Percentiles rank a stretch among this genome's conserved stretches.
Evolutionary conservation across 371 early-diverging fungal genomes (phyloP).

Genomic region (Circinella minor): DNA sequence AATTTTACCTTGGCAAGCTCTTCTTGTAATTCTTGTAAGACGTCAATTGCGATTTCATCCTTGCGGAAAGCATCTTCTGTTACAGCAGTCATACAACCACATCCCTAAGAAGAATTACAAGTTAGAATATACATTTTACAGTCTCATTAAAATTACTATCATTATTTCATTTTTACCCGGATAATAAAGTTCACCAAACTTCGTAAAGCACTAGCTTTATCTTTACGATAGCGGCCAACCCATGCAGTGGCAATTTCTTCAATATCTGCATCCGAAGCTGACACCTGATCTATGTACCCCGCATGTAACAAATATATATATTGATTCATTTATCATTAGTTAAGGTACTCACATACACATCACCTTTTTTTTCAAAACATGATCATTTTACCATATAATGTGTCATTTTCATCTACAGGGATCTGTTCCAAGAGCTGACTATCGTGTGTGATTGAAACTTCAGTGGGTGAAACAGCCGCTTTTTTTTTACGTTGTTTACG

Average conservation of each 20-base stretch:
- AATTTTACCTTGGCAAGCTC: slow-evolving; percentile 40
- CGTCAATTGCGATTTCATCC: slow-evolving; percentile 44
- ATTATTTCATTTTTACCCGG: slow-evolving; percentile 39
- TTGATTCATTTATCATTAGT: slow-evolving; percentile 24
- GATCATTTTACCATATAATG: slow-evolving; percentile 36
- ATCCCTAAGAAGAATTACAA: slow-evolving; percentile 28
- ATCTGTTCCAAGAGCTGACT: slow-evolving; percentile 45
- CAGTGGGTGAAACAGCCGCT: slow-evolving; percentile 16
- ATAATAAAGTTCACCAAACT: slow-evolving; percentile 68
- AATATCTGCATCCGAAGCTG: slow-evolving; percentile 14
- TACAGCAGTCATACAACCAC: slow-evolving; percentile 48
- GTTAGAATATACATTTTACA: neutral
- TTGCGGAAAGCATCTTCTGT: slow-evolving; percentile 39
- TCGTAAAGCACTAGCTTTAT: slow-evolving; percentile 39
- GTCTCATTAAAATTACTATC: no score
- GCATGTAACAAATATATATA: neutral
- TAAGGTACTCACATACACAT: no score
- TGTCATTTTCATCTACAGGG: slow-evolving; percentile 16
- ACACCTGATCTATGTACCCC: slow-evolving; percentile 21
- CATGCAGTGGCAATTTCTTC: slow-evolving; percentile 35
- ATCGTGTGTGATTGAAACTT: slow-evolving; percentile 18
- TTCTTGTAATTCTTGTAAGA: slow-evolving; percentile 48
- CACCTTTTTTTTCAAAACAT: no score
- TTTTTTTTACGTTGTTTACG: slow-evolving; percentile 14
- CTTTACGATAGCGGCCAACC: slow-evolving; percentile 28